Percentiles rank a stretch among this genome's conserved stretches.
Evolutionary conservation across 2,329 filamentous ascomycete genomes (phyloP).

Genomic region (Seiridium cupressi): DNA sequence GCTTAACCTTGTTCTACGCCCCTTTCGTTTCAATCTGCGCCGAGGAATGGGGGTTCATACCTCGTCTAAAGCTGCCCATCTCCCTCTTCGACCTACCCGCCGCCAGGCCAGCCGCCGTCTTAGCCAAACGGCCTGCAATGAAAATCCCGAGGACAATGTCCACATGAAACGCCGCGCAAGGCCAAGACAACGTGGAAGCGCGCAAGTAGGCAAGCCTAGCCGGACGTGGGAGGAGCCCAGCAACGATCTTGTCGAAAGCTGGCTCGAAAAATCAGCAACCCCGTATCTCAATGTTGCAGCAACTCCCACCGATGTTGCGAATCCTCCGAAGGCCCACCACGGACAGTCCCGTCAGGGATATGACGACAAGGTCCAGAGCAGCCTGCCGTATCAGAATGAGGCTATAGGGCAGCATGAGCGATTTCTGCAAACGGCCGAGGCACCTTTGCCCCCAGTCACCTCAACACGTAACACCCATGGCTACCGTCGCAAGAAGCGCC

Average conservation of each 20-base stretch:
- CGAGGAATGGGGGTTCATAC: neutral
- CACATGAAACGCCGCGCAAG: conserved; percentile 15
- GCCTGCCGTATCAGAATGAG: neutral
- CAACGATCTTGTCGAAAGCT: conserved; percentile 23
- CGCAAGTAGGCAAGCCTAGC: conserved; percentile 15
- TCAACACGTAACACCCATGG: neutral
- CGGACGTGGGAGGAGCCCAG: conserved; percentile 14
- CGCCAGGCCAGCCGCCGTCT: conserved; percentile 15
- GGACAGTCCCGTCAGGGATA: neutral
- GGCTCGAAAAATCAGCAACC: conserved; percentile 16
- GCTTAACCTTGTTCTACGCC: conserved; percentile 1
- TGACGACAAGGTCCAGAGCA: neutral
- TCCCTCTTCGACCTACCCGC: conserved; percentile 12
- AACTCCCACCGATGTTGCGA: neutral
- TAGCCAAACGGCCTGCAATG: conserved; percentile 7
- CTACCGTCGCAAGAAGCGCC: conserved; percentile 6
- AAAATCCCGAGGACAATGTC: conserved; percentile 10
- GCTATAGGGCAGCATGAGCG: neutral
- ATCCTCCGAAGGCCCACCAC: neutral
- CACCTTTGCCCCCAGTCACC: neutral
- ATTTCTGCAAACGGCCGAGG: neutral
- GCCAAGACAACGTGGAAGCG: conserved; percentile 2
- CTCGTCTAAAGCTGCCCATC: conserved; percentile 15
- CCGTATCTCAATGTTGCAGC: neutral
- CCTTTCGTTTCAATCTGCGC: conserved; percentile 1